Percentiles rank a stretch among this genome's conserved stretches.
Evolutionary conservation across 106 monocot genomes (phyloP).

Genomic region (Allium sativum): DNA sequence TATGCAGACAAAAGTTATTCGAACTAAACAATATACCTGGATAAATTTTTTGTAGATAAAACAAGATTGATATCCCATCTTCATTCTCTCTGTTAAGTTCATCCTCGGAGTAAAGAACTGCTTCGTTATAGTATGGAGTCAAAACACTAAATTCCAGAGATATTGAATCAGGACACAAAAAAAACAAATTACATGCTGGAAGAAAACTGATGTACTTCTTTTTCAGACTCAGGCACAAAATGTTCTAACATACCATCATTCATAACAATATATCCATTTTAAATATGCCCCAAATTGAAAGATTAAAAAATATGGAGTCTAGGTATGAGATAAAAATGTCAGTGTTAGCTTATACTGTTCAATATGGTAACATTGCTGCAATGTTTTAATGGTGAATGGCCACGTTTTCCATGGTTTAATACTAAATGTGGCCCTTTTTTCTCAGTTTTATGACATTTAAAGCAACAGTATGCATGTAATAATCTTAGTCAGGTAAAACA

Average conservation of each 20-base stretch:
- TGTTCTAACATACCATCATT: too few relatives aligned
- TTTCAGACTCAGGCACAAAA: too few relatives aligned
- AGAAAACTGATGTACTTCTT: too few relatives aligned
- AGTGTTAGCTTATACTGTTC: too few relatives aligned
- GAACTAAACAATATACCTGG: constrained; percentile 38
- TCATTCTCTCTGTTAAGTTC: constrained; percentile 81
- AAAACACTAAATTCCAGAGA: constrained; percentile 47
- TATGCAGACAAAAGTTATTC: neutral
- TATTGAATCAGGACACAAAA: neutral
- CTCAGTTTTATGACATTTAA: too few relatives aligned
- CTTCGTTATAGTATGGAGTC: constrained; percentile 94
- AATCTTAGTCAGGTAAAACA: too few relatives aligned
- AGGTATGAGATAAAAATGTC: too few relatives aligned
- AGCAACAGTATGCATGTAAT: too few relatives aligned
- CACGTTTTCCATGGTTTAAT: too few relatives aligned
- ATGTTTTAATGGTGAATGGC: too few relatives aligned
- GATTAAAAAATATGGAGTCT: neutral
- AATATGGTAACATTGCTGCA: too few relatives aligned
- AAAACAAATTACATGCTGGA: neutral
- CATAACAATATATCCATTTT: neutral
- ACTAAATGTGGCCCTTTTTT: too few relatives aligned
- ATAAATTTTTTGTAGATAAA: constrained; percentile 83
- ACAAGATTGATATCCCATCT: constrained; percentile 86
- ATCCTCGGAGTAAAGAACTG: constrained; percentile 81
- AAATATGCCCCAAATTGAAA: neutral